Conservation (phyloP, 2,329 filamentous ascomycete genomes). For the Aspergillus japonicus region DNA sequence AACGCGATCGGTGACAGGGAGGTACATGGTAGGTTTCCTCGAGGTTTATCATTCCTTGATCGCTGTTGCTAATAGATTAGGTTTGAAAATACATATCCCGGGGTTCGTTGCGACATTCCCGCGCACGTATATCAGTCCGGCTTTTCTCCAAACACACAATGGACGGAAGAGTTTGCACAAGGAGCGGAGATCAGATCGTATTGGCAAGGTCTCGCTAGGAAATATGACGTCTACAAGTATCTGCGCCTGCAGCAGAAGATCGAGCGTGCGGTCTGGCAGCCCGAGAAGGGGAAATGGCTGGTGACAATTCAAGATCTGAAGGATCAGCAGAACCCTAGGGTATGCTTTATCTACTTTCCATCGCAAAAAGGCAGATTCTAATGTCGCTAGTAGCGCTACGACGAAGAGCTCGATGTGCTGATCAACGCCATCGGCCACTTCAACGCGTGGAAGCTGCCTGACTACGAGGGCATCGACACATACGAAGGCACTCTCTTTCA, state of each 20-base stretch:
- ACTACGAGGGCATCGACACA: slow-evolving; percentile 57
- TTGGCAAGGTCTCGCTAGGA: slow-evolving; percentile 61
- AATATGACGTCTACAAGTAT: slow-evolving; percentile 63
- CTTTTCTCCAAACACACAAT: slow-evolving; percentile 66
- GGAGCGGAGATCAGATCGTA: slow-evolving; percentile 68
- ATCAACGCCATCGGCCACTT: slow-evolving; percentile 65
- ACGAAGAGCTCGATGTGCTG: slow-evolving; percentile 59
- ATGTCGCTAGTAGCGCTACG: slow-evolving; percentile 29
- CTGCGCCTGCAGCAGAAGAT: slow-evolving; percentile 58
- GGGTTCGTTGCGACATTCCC: slow-evolving; percentile 67
- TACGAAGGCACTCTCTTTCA: slow-evolving; percentile 60
- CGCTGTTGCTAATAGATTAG: slow-evolving; percentile 12
- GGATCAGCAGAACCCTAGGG: slow-evolving; percentile 18
- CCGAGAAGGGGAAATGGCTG: slow-evolving; percentile 54
- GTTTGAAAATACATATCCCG: slow-evolving; percentile 57
- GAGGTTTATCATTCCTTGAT: background rate
- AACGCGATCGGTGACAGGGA: slow-evolving; percentile 30
- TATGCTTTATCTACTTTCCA: slow-evolving; percentile 5
- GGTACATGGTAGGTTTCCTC: slow-evolving; percentile 42
- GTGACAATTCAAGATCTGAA: slow-evolving; percentile 45
- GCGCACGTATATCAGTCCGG: slow-evolving; percentile 69
- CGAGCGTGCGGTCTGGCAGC: slow-evolving; percentile 57
- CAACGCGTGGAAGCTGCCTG: slow-evolving; percentile 63
- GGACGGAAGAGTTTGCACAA: slow-evolving; percentile 67
- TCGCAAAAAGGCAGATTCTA: background rate